Evolutionary conservation across 2,329 filamentous ascomycete species (phyloP).

Genomic region (Colletotrichum sansevieriae): DNA sequence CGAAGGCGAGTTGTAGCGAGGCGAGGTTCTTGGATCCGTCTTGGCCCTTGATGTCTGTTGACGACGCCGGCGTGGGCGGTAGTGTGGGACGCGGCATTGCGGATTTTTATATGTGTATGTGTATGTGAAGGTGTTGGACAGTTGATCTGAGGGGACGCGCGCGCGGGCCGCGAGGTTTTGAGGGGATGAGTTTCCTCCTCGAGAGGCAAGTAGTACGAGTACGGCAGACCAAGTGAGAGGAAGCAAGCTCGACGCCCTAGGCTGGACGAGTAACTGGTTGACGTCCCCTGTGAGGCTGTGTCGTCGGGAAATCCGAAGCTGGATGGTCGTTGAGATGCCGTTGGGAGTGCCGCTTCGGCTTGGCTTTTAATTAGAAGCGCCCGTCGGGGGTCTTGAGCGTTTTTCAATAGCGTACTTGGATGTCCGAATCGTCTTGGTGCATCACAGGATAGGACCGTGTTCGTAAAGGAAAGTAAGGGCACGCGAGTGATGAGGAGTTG

Average conservation of each 20-base stretch:
- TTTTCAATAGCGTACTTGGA: background rate
- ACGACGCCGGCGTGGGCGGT: slow-evolving; percentile 83
- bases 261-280: slow-evolving; percentile 17
- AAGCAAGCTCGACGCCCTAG: slow-evolving; percentile 15
- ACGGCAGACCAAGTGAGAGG: slow-evolving; percentile 19
- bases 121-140: background rate
- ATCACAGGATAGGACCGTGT: slow-evolving; percentile 2
- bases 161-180: background rate
- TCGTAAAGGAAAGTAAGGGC: slow-evolving; percentile 15
- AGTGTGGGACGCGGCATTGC: slow-evolving; percentile 75
- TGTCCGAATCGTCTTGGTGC: slow-evolving; percentile 1
- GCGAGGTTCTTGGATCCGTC: slow-evolving; percentile 72
- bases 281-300: slow-evolving; percentile 30
- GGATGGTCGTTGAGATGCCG: slow-evolving; percentile 11
- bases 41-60: slow-evolving; percentile 82
- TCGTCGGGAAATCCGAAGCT: slow-evolving; percentile 4
- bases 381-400: background rate
- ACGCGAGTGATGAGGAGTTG: slow-evolving; percentile 16
- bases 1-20: slow-evolving; percentile 76
- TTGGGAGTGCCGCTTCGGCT: slow-evolving; percentile 13
- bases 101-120: background rate
- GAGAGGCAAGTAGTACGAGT: slow-evolving; percentile 10
- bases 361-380: slow-evolving; percentile 17
- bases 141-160: background rate
- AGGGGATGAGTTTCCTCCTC: slow-evolving; percentile 1